These are phyloP conservation scores for Metschnikowia gelsemii DNA, from an alignment of 805 yeast species.

Conservation along the genomic window DNA sequence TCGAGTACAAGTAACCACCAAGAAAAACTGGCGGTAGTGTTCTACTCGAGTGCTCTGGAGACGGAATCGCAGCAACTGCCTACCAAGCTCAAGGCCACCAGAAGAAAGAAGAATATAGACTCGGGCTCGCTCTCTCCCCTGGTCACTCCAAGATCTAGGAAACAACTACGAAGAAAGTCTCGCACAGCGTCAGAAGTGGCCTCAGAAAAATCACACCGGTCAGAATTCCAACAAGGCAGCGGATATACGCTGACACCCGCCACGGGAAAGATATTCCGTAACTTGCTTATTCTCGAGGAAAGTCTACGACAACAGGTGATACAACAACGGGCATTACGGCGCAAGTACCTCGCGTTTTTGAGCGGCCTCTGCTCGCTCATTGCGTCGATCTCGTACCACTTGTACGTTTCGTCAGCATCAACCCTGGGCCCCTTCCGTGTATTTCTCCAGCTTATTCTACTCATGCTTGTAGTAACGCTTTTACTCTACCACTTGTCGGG, in stretches of 20 bases:
- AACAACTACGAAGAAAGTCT: conserved; percentile 17
- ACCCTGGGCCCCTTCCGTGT: conserved; percentile 29
- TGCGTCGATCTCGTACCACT: conserved; percentile 40
- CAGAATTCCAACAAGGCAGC: conserved; percentile 18
- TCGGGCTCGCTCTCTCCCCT: conserved; percentile 1
- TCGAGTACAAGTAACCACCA: not conserved
- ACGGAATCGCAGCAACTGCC: conserved; percentile 16
- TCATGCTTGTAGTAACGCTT: conserved; percentile 65
- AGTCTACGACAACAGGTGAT: conserved; percentile 76
- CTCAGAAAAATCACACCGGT: conserved; percentile 18
- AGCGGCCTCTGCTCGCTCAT: conserved; percentile 40
- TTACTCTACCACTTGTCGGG: conserved; percentile 83
- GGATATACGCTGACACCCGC: conserved; percentile 37
- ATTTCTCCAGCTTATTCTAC: conserved; percentile 52
- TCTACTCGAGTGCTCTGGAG: conserved; percentile 24
- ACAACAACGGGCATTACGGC: conserved; percentile 65
- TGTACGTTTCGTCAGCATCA: conserved; percentile 29
- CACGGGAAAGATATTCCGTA: conserved; percentile 74
- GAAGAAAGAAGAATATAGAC: conserved; percentile 4
- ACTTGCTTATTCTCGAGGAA: conserved; percentile 81
- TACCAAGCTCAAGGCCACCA: conserved; percentile 5
- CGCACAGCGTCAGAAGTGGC: conserved; percentile 17
- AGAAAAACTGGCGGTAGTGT: conserved; percentile 6
- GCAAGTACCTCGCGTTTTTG: conserved; percentile 58
- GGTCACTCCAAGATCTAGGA: conserved; percentile 5